Evolutionary conservation across 2,329 filamentous ascomycete genomes (phyloP).

Genomic region (Lasiodiplodia hormozganensis): DNA sequence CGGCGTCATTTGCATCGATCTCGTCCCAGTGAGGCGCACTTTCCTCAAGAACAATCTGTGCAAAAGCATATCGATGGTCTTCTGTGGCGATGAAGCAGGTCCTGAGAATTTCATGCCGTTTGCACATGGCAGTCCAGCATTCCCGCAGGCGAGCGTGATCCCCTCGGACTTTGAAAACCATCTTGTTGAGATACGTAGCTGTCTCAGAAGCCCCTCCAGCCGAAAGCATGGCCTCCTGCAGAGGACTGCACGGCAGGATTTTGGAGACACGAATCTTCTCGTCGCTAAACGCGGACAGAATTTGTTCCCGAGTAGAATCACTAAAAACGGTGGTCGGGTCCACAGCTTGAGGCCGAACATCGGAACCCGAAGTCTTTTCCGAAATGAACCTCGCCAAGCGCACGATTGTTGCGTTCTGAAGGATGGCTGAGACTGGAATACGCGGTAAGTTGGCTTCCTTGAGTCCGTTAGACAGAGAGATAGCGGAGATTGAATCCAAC

Average conservation of each 20-base stretch:
- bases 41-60: constrained; percentile 71
- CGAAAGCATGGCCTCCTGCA: constrained; percentile 88
- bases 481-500: constrained; percentile 83
- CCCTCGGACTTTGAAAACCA: constrained; percentile 66
- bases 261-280: constrained; percentile 53
- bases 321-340: constrained; percentile 33
- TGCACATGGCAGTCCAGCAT: constrained; percentile 69
- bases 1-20: constrained; percentile 31
- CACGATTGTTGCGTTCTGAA: constrained; percentile 72
- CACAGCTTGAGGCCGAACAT: background rate
- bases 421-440: constrained; percentile 71
- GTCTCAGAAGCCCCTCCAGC: constrained; percentile 54
- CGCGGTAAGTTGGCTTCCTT: constrained; percentile 53
- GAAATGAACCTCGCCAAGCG: constrained; percentile 56
- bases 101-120: constrained; percentile 76
- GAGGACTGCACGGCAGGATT: constrained; percentile 80
- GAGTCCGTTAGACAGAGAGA: constrained; percentile 69
- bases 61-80: constrained; percentile 66
- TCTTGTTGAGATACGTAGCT: constrained; percentile 74
- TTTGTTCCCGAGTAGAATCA: constrained; percentile 4
- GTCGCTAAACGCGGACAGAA: constrained; percentile 37
- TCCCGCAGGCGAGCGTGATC: constrained; percentile 58
- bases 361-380: background rate
- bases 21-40: constrained; percentile 53
- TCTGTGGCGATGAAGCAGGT: constrained; percentile 76